Conservation (phyloP, 331 rosid genomes). For the Spiraea crenata region DNA sequence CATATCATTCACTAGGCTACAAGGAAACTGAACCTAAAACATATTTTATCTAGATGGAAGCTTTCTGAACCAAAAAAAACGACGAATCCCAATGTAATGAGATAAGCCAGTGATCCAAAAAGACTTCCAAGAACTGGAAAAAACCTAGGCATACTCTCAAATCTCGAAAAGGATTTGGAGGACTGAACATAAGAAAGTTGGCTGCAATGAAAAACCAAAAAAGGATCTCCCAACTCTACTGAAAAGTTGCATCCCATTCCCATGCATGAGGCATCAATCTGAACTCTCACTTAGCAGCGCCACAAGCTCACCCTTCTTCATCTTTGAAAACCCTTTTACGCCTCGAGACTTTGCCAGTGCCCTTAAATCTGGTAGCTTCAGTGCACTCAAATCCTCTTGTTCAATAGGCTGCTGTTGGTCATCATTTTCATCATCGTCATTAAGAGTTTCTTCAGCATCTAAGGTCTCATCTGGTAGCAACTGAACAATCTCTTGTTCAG, state of each 20-base stretch:
- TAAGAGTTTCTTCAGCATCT: constrained; percentile 36
- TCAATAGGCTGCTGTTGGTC: constrained; percentile 31
- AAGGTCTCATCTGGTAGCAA: constrained; percentile 47
- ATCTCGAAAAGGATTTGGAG: constrained; percentile 21
- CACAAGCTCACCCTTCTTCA: constrained; percentile 77
- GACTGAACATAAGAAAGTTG: constrained; percentile 3
- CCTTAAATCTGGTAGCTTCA: constrained; percentile 73
- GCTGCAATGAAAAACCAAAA: constrained; percentile 8
- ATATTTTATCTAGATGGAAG: background rate
- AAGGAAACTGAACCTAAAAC: background rate
- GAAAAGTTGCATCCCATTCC: constrained; percentile 2
- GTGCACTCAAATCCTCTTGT: constrained; percentile 50
- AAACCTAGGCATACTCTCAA: background rate
- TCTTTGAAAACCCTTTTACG: constrained; percentile 73
- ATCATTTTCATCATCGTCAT: constrained; percentile 25
- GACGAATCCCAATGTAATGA: background rate
- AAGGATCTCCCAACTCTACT: constrained; percentile 9
- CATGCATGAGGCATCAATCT: constrained; percentile 21
- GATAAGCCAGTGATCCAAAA: constrained; percentile 6
- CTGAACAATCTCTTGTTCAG: constrained; percentile 43
- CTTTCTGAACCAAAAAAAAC: background rate
- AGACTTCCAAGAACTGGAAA: background rate
- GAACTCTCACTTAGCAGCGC: constrained; percentile 49
- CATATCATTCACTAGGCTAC: background rate
- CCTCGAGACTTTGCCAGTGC: constrained; percentile 80